Conservation (phyloP, 108 stramenopile genomes). For the Pseudonitzschia pungens region DNA sequence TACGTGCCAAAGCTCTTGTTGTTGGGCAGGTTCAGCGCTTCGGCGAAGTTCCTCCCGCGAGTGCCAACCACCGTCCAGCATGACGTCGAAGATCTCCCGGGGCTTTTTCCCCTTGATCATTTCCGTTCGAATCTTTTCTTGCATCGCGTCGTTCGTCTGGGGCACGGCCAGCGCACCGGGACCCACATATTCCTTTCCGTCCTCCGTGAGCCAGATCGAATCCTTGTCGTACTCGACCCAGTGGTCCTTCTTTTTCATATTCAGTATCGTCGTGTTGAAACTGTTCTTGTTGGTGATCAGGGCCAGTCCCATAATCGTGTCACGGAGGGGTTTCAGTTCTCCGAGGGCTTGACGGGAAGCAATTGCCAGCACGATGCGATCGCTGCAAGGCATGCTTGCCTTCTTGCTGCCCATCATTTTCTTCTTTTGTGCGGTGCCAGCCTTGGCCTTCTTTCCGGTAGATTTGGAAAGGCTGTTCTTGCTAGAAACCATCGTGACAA, state of each 20-base stretch:
- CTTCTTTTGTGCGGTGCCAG: not conserved
- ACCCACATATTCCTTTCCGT: constrained; percentile 3
- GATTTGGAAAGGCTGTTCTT: not conserved
- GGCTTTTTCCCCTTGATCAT: constrained; percentile 9
- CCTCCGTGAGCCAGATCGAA: constrained; percentile 9
- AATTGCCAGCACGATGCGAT: constrained; percentile 9
- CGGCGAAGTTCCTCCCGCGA: constrained; percentile 13
- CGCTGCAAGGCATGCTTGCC: not conserved
- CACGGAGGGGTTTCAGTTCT: not conserved
- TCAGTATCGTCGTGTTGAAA: constrained; percentile 6
- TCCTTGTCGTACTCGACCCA: constrained; percentile 19
- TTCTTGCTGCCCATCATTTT: not conserved
- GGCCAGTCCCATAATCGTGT: constrained; percentile 6
- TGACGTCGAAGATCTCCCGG: constrained; percentile 2
- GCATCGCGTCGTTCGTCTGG: constrained; percentile 16
- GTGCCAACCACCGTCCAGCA: constrained; percentile 6
- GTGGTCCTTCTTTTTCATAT: constrained; percentile 9
- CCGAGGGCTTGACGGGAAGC: not conserved
- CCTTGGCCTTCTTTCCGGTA: not conserved
- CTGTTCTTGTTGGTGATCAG: constrained; percentile 8
- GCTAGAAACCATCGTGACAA: not conserved
- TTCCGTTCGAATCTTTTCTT: constrained; percentile 2
- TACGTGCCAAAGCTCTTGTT: constrained; percentile 24
- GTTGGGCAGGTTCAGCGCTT: constrained; percentile 1
- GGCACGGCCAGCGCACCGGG: constrained; percentile 6